Percentiles rank a stretch among this genome's conserved stretches.
Evolutionary conservation across 2,329 filamentous ascomycete genomes (phyloP).

Genomic region (Paramyrothecium roridum): DNA sequence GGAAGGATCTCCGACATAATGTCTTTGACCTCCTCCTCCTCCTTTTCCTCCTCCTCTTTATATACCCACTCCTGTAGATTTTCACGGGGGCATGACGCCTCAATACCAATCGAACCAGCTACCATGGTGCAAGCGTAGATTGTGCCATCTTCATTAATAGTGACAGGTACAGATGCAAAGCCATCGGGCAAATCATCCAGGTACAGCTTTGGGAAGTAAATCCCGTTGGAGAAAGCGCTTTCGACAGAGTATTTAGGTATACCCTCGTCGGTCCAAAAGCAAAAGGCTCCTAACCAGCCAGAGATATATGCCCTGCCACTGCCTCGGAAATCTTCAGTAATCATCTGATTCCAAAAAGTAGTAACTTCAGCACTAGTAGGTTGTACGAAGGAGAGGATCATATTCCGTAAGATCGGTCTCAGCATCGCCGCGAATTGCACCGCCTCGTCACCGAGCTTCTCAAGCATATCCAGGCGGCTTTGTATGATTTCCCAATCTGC

Average conservation of each 20-base stretch:
- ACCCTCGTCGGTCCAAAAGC: conserved; percentile 9
- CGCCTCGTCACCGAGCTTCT: conserved; percentile 31
- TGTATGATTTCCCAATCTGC: conserved; percentile 39
- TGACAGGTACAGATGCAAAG: conserved; percentile 10
- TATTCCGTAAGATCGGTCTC: conserved; percentile 30
- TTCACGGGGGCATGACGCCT: neutral
- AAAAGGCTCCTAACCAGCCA: conserved; percentile 14
- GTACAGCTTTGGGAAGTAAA: conserved; percentile 1
- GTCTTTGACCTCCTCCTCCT: neutral
- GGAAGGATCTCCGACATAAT: neutral
- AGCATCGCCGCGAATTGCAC: conserved; percentile 28
- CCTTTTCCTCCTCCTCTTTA: too few relatives aligned
- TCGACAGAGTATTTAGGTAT: neutral
- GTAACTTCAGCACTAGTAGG: conserved; percentile 20
- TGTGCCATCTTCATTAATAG: conserved; percentile 3
- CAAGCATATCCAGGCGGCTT: conserved; percentile 30
- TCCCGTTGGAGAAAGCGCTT: neutral
- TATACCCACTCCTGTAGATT: too few relatives aligned
- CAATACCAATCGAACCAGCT: conserved; percentile 10
- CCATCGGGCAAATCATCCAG: conserved; percentile 3
- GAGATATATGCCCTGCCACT: conserved; percentile 1
- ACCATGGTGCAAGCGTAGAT: conserved; percentile 6
- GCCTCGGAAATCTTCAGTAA: neutral
- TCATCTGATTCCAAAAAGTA: conserved; percentile 32
- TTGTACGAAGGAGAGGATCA: conserved; percentile 33